These are phyloP conservation scores for Salix suchowensis DNA, from an alignment of 345 rosid genomes.

Conservation along the genomic window DNA sequence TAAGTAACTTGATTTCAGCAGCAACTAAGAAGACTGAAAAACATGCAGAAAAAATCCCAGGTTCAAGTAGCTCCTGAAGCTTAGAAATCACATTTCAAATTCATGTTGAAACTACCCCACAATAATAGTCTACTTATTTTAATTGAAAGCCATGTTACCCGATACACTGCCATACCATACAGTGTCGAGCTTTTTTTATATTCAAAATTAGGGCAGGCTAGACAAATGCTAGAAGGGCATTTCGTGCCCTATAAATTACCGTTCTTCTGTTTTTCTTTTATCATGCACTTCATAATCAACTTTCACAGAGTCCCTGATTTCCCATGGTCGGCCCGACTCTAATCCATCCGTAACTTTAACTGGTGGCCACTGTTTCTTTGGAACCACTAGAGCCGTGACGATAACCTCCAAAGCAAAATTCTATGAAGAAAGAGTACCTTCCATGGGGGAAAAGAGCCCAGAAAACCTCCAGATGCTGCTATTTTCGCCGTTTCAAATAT, in stretches of 20 bases:
- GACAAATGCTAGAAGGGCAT: background rate
- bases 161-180: background rate
- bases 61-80: constrained; percentile 49
- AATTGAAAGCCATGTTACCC: background rate
- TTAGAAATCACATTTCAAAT: constrained; percentile 1
- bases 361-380: background rate
- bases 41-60: constrained; percentile 35
- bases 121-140: too few species aligned
- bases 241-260: background rate
- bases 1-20: too few species aligned
- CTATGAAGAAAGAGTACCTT: background rate
- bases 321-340: background rate
- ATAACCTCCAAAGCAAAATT: background rate
- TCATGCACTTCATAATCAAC: background rate
- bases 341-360: background rate
- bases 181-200: background rate
- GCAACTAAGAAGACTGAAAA: constrained; percentile 35
- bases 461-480: background rate
- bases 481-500: background rate
- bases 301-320: background rate
- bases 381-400: background rate
- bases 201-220: background rate
- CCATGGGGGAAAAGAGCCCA: background rate
- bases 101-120: too few species aligned
- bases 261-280: background rate